A percentile compares a stretch with the other conserved stretches of the same genome.
These are phyloP conservation scores for Quercus engelmannii DNA, from an alignment of 306 rosid genomes.

Conservation along the genomic window DNA sequence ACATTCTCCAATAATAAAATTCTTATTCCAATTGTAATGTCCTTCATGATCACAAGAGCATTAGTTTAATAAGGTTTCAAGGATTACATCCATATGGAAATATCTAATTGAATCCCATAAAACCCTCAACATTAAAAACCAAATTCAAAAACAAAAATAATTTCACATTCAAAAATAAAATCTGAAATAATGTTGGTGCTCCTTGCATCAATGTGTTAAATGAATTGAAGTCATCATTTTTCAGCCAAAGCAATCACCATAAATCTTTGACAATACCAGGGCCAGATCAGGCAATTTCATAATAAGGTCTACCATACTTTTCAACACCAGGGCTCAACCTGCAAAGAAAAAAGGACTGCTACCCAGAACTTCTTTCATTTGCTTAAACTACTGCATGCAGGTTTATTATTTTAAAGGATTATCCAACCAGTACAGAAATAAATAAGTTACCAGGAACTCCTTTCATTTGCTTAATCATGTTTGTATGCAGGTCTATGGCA, in stretches of 20 bases:
- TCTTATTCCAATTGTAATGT: too few species aligned
- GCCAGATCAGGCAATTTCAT: not conserved
- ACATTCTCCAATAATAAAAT: too few species aligned
- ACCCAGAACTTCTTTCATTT: not conserved
- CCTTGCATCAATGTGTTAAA: not conserved
- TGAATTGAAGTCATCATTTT: constrained; percentile 4
- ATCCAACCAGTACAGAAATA: constrained; percentile 12
- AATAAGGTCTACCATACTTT: not conserved
- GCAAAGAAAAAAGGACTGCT: not conserved
- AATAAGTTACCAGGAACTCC: constrained; percentile 89
- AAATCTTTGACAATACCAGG: not conserved
- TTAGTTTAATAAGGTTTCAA: too few species aligned
- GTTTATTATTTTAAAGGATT: constrained; percentile 3
- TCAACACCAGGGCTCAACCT: not conserved
- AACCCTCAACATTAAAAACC: too few species aligned
- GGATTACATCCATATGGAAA: too few species aligned
- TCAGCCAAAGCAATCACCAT: constrained; percentile 2
- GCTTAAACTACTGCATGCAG: not conserved
- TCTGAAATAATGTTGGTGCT: too few species aligned
- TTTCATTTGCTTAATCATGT: constrained; percentile 98
- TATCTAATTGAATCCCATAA: too few species aligned
- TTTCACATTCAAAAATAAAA: too few species aligned
- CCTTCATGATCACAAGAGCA: too few species aligned
- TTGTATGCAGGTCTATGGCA: constrained; percentile 70
- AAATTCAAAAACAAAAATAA: too few species aligned